phyloP scores from a whole-genome alignment of 306 rosid species.

The Medicago arabica region DNA sequence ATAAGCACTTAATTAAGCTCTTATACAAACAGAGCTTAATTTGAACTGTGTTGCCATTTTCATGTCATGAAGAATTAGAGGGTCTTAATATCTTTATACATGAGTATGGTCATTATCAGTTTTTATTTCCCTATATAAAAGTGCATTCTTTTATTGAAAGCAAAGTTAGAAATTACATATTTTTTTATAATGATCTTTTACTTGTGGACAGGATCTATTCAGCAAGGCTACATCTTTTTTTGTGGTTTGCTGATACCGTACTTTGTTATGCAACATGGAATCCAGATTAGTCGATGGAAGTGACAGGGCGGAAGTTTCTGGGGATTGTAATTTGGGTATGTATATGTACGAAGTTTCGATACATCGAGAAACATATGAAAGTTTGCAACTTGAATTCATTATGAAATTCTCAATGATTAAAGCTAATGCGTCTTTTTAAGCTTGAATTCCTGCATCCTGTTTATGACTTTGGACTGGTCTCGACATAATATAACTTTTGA shows the following conservation, averaged over 20 bases:
- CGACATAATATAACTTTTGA: constrained; percentile 18
- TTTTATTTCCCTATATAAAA: neutral
- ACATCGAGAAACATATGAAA: constrained; percentile 47
- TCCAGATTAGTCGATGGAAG: constrained; percentile 42
- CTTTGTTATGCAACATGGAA: constrained; percentile 42
- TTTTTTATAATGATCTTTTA: constrained; percentile 12
- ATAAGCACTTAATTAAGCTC: no score
- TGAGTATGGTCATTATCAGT: constrained; percentile 1
- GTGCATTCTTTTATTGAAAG: constrained; percentile 5
- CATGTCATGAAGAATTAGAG: neutral
- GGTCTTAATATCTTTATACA: neutral
- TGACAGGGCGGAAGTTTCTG: constrained; percentile 26
- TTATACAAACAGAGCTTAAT: neutral
- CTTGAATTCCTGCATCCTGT: constrained; percentile 8
- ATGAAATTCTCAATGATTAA: constrained; percentile 30
- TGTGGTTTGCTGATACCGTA: constrained; percentile 17
- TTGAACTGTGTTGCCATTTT: neutral
- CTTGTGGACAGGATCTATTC: constrained; percentile 20
- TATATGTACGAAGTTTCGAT: constrained; percentile 37
- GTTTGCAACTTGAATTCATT: constrained; percentile 42
- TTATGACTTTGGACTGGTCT: no score
- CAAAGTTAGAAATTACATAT: neutral
- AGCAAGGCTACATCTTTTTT: constrained; percentile 12
- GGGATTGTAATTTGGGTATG: constrained; percentile 42
- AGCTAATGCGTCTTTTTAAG: constrained; percentile 1